Base-by-base conservation (phyloP, 2,329 filamentous ascomycete genomes). In the Chaetothyriales sp. region DNA sequence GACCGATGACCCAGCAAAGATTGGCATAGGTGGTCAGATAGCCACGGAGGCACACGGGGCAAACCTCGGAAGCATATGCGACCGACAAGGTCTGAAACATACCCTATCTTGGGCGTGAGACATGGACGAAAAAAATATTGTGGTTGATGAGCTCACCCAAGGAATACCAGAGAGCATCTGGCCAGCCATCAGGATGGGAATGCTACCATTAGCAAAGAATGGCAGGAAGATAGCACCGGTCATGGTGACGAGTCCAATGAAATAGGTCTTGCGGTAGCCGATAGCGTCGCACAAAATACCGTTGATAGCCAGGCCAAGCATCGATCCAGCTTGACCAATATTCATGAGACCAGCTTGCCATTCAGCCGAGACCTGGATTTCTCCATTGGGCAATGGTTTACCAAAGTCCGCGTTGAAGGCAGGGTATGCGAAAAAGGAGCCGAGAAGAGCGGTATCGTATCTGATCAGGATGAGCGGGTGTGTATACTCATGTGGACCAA, bases 341-440 rank as follows among this genome's bases (percentile, higher is more conserved):
- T 59, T 71, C 51, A 65, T 68, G 47, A 72, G 61, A 53, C 67
- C 69, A 9, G 68, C 62, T 66, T 72, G 69, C 70, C 69, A 72
- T 62, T 69, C 53, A 5, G 58, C 54, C 22, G 32, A 54, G 28
- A 52, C 49, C 42, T 50, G 47, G 25, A 59, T 60, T 47, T 55
- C 51, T 5, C 49, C 50, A 15, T 51, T 50, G 15, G 48, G 53
- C 15, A 39, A 39, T 39, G 10, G 32, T 1, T 36, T 43, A 25
- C 59, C 59, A 32, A 53, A 61, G 20, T 59, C 57, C 22, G 47
- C 49, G 9, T 49, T 39, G 48, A 61, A 61, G 6, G 56, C 51
- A 18, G 56, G 52, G 46, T 55, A 49, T 39, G 53, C 59, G 47
- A 57, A 61, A 50, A 61, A 60, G 25, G 58, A 59, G 32, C 58